Base-by-base conservation (phyloP, 805 yeast genomes). In the Diddensiella transvaalensis region DNA sequence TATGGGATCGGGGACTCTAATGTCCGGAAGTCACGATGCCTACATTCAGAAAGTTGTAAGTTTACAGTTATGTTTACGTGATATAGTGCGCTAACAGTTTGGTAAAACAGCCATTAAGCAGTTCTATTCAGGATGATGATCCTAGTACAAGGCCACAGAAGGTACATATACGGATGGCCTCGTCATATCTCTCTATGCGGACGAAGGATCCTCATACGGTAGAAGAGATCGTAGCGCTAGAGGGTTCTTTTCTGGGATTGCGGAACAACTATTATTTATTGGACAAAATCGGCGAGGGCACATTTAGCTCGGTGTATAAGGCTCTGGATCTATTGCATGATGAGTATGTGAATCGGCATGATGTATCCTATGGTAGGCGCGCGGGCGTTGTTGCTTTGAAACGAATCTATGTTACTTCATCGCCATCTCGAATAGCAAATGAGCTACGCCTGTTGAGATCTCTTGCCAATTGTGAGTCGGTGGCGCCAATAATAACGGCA, bases 321-420 rank as follows among this genome's bases (percentile, higher is more conserved):
- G 86, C 85, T 1, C 77, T 78, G 47, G 84, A 82, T 29, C 54
- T 64, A 23, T 44, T 58, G 10, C 61, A 64, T 68, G 54, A 71
- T 61, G 50, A 75, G 69, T 40, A 54, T 45, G 55, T 57, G 35
- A 60, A 64, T 40, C 42, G 47, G 4, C 64, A 69, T 68, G 67
- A 64, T 39, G 24, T 46, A 13, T 53, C 32, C 13, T 49, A 52
- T 26, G 42, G 46, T 21, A 40, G 30, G 23, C 35, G 47, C 38
- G 40, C 32, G 17, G 49, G 50, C 18, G 48, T 73, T 44, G 98
- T 93, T 49, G 99, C 99, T 1, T 72, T 93, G 56, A 93, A 93
- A 64, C 80, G 93, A 60, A 88, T 93, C 41, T 90, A 91, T 65
- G 98, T 90, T 18, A 93, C 99, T 0, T 87, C 96, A 1, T 88